Base-by-base conservation (phyloP, 169 alveolate genomes). In the Amoebophrya sp. region DNA sequence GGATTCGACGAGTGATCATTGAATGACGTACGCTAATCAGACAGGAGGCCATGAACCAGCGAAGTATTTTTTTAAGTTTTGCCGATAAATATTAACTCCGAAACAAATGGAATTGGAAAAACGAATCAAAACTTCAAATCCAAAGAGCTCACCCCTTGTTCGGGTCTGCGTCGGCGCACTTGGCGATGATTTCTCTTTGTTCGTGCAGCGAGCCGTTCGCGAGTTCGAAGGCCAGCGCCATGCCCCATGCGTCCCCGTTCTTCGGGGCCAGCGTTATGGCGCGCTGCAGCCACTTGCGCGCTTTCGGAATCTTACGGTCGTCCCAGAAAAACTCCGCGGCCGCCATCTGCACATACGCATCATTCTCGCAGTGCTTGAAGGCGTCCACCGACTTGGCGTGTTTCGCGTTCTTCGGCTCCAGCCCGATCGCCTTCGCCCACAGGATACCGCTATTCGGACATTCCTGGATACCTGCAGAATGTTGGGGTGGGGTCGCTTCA, bases 181-280 rank as follows among this genome's bases (percentile, higher is more conserved):
- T 93, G 92, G 94, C 94, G 58, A 96, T 94, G 42, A 95, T 92
- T 38, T 94, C 96, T 69, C 94, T 93, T 42, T 95, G 94, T 88
- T 95, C 93, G 78, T 93, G 93, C 88, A 95, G 95, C 45, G 92
- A 93, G 38, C 97, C 98, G 58, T 93, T 91, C 88, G 95, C 97
- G 48, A 96, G 94, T 88, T 97, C 99, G 91, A 97, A 97, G 26
- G 97, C 97, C 58, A 96, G 94, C 45, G 94, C 95, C 50, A 97
- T 95, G 39, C 98, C 98, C 99, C 99, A 98, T 7, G 98, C 96
- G 92, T 97, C 98, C 18, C 99, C 99, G 40, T 96, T 91, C 70
- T 95, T 92, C 20, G 96, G 95, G 90, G 95, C 96, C 38, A 96
- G 92, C 16, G 96, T 95, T n/a, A 97, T 92, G 7, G 99, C 97